These are phyloP conservation scores for Kluyveromyces aestuarii DNA, from an alignment of 805 yeast genomes.

Conservation along the genomic window DNA sequence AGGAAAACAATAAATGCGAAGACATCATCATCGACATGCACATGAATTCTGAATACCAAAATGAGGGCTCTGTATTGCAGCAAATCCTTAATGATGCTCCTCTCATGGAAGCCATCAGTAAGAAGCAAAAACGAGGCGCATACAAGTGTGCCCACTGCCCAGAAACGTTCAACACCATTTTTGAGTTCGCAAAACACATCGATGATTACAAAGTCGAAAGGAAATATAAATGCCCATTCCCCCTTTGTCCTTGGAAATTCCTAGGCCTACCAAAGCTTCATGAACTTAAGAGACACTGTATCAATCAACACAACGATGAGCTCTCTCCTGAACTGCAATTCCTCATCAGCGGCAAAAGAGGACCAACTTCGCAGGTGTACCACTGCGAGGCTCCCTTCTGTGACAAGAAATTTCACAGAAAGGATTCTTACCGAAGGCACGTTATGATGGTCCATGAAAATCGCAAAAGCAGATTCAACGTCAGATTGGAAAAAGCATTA, in stretches of 20 bases:
- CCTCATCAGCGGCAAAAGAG: slow-evolving; percentile 17
- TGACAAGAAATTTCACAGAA: slow-evolving; percentile 40
- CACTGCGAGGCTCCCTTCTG: slow-evolving; percentile 32
- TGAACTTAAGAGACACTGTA: slow-evolving; percentile 42
- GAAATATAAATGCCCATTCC: slow-evolving; percentile 37
- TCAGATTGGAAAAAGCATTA: slow-evolving; percentile 21
- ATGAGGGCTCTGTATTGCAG: slow-evolving; percentile 10
- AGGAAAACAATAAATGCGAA: slow-evolving; percentile 3
- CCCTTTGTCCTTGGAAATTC: slow-evolving; percentile 40
- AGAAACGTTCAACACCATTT: slow-evolving; percentile 30
- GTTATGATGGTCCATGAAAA: slow-evolving; percentile 41
- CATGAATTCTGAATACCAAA: background rate
- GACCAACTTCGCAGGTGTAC: slow-evolving; percentile 15
- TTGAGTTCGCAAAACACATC: slow-evolving; percentile 35
- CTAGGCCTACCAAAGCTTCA: slow-evolving; percentile 41
- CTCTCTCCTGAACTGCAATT: slow-evolving; percentile 19
- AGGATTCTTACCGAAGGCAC: slow-evolving; percentile 48
- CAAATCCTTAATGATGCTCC: slow-evolving; percentile 23
- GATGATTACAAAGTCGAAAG: slow-evolving; percentile 34
- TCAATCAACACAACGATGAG: slow-evolving; percentile 35
- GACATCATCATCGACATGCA: background rate
- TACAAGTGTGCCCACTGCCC: slow-evolving; percentile 43
- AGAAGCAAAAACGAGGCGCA: slow-evolving; percentile 34
- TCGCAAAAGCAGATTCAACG: slow-evolving; percentile 33
- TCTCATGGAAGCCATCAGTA: slow-evolving; percentile 21